A percentile compares a stretch with the other conserved stretches of the same genome.
phyloP scores from a whole-genome alignment of 2,329 filamentous ascomycete genomes.

The Paraphaeosphaeria minitans region DNA sequence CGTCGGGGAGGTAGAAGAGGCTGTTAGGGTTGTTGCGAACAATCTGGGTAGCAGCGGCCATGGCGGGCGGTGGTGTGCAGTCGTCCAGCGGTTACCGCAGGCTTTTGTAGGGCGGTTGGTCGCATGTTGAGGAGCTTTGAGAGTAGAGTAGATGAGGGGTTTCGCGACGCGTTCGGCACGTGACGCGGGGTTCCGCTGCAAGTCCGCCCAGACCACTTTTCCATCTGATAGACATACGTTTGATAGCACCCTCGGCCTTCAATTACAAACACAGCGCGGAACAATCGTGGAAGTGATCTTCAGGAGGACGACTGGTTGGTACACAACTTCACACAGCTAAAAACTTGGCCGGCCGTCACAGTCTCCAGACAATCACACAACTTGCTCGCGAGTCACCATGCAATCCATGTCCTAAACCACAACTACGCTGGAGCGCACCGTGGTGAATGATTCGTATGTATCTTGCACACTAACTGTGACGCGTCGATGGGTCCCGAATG shows the following conservation, averaged over 20 bases:
- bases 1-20: constrained; percentile 27
- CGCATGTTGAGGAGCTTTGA: not conserved
- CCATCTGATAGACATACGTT: not conserved
- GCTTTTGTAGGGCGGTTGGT: not conserved
- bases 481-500: not conserved
- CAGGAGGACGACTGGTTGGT: not conserved
- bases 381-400: not conserved
- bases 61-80: not conserved
- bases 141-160: not conserved
- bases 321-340: not conserved
- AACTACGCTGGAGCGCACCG: not conserved
- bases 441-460: not conserved
- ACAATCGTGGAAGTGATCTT: not conserved
- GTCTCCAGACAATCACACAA: not conserved
- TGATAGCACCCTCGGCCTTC: not conserved
- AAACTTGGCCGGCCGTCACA: not conserved
- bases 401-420: not conserved
- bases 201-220: no score
- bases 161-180: not conserved
- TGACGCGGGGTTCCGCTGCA: not conserved
- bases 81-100: not conserved
- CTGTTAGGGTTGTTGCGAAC: not conserved
- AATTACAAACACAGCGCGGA: not conserved
- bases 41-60: not conserved
- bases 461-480: not conserved